Percentiles rank a stretch among this genome's conserved stretches.
Conservation (phyloP, 179 eudicot genomes). For the Silene coronaria region DNA sequence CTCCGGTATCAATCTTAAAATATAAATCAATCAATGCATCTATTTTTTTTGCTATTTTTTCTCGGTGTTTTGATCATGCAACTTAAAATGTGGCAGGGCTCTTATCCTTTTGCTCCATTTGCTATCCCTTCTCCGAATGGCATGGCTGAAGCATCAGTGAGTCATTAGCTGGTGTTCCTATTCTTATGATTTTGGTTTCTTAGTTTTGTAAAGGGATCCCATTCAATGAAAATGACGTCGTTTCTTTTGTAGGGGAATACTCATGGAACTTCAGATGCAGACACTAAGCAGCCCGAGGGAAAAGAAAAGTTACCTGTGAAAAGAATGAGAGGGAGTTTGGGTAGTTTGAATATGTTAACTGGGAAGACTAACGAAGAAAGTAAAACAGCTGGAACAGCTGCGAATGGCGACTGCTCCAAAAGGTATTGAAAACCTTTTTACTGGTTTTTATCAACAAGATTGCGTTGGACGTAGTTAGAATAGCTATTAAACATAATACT, state of each 20-base stretch:
- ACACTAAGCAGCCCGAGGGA: conserved; percentile 71
- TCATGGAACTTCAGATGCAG: conserved; percentile 55
- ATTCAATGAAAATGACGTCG: conserved; percentile 10
- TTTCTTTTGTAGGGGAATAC: conserved; percentile 49
- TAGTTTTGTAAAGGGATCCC: neutral
- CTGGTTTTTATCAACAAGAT: neutral
- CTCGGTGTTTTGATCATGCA: neutral
- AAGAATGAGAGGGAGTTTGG: conserved; percentile 91
- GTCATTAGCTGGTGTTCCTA: conserved; percentile 24
- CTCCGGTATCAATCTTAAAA: conserved; percentile 54
- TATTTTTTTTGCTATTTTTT: neutral
- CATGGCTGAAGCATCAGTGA: conserved; percentile 78
- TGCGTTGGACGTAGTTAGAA: neutral
- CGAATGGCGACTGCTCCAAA: conserved; percentile 72
- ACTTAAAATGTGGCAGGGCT: conserved; percentile 50
- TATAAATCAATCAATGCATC: neutral
- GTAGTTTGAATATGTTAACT: conserved; percentile 90
- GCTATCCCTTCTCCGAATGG: conserved; percentile 85
- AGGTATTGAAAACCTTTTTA: conserved; percentile 42
- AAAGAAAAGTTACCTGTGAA: conserved; percentile 93
- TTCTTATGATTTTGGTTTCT: neutral
- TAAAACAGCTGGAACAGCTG: conserved; percentile 62
- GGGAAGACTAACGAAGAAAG: conserved; percentile 67
- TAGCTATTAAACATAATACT: neutral
- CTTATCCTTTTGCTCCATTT: conserved; percentile 88